Evolutionary conservation across 192 early-diverging fungal species (phyloP).

Genomic region (Globomyces pollinis-pini): DNA sequence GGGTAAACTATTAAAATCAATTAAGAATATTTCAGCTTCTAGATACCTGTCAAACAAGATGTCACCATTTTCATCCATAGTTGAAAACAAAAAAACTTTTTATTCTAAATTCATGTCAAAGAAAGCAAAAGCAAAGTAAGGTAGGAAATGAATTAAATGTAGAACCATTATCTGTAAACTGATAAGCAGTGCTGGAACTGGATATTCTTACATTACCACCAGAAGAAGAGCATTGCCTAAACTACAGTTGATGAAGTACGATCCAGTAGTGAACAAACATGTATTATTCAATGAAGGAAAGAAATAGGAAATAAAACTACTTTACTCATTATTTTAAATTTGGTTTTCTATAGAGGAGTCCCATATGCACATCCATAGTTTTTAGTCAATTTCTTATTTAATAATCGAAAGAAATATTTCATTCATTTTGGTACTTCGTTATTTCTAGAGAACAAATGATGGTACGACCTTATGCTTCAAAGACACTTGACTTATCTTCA

Average conservation of each 20-base stretch:
- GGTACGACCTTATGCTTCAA: too few species aligned
- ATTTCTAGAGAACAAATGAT: too few species aligned
- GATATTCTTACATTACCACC: constrained; percentile 78
- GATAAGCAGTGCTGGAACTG: constrained; percentile 82
- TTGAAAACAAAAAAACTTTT: constrained; percentile 6
- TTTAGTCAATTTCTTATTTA: too few species aligned
- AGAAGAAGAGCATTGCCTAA: constrained; percentile 71
- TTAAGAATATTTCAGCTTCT: not conserved
- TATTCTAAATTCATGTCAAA: constrained; percentile 8
- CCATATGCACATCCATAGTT: too few species aligned
- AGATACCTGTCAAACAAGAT: too few species aligned
- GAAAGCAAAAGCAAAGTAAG: constrained; percentile 19
- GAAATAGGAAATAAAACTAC: too few species aligned
- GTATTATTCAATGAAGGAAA: constrained; percentile 85
- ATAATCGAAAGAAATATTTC: too few species aligned
- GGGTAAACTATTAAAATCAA: not conserved
- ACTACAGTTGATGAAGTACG: constrained; percentile 86
- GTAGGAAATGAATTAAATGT: not conserved
- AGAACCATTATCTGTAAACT: constrained; percentile 79
- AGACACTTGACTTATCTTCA: too few species aligned
- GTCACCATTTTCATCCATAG: not conserved
- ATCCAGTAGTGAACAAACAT: constrained; percentile 82
- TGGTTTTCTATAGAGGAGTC: too few species aligned
- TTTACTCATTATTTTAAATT: too few species aligned
- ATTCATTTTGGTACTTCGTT: too few species aligned